A percentile compares a stretch with the other conserved stretches of the same genome.
Conservation (phyloP, 441 rosid genomes). For the Biscutella auriculata region DNA sequence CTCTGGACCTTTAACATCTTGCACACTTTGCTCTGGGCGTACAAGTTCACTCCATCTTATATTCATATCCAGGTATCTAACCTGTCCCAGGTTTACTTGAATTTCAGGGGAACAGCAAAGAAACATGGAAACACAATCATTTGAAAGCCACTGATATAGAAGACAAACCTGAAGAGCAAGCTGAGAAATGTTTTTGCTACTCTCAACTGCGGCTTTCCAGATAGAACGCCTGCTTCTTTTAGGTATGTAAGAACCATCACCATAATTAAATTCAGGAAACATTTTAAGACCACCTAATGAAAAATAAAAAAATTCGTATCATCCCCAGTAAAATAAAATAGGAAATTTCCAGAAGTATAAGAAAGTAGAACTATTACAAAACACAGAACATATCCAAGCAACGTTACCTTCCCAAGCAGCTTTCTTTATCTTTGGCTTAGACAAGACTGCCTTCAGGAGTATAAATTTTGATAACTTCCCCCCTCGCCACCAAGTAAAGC, state of each 20-base stretch:
- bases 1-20: conserved; percentile 69
- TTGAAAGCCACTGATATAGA: too few relatives aligned
- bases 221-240: conserved; percentile 57
- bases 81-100: conserved; percentile 37
- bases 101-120: too few relatives aligned
- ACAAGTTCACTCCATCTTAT: conserved; percentile 83
- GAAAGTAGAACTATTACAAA: too few relatives aligned
- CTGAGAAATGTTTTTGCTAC: conserved; percentile 54
- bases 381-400: too few relatives aligned
- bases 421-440: conserved; percentile 35
- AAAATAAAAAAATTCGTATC: background rate
- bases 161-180: conserved; percentile 91
- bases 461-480: conserved; percentile 46
- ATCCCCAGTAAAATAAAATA: background rate
- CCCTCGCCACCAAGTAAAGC: conserved; percentile 82
- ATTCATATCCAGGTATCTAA: conserved; percentile 63
- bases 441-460: conserved; percentile 54
- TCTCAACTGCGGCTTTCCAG: conserved; percentile 88
- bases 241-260: conserved; percentile 52
- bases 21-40: conserved; percentile 58
- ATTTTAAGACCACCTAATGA: conserved; percentile 49
- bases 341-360: too few relatives aligned
- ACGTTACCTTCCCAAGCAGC: conserved; percentile 63
- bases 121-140: too few relatives aligned
- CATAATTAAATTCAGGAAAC: conserved; percentile 47